A percentile compares a stretch with the other conserved stretches of the same genome.
Evolutionary conservation across 139 green algal genomes (phyloP).

Genomic region (Chlamydomonas schloesseri): DNA sequence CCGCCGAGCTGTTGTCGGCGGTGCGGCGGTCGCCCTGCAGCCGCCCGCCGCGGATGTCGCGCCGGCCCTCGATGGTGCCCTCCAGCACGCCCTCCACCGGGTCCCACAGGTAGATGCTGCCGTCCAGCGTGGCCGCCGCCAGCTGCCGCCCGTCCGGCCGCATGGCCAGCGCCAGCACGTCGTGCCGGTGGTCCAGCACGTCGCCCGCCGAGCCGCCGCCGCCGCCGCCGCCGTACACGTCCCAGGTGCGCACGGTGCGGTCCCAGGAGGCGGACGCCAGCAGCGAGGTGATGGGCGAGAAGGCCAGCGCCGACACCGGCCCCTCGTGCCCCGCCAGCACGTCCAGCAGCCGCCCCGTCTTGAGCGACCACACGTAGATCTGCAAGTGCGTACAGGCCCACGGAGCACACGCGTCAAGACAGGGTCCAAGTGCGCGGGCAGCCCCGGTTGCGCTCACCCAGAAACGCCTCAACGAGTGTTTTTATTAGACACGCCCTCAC

Average conservation of each 20-base stretch:
- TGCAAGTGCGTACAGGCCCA: conserved; percentile 48
- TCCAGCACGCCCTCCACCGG: conserved; percentile 79
- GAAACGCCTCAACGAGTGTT: too few relatives aligned
- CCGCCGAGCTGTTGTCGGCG: conserved; percentile 75
- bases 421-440: too few relatives aligned
- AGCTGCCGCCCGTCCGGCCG: conserved; percentile 92
- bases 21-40: conserved; percentile 77
- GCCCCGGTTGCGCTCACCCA: too few relatives aligned
- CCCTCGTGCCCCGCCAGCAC: conserved; percentile 93
- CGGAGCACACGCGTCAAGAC: too few relatives aligned
- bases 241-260: conserved; percentile 85
- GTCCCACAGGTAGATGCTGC: conserved; percentile 95
- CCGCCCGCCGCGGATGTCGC: conserved; percentile 90
- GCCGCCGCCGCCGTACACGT: conserved; percentile 80
- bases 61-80: conserved; percentile 85
- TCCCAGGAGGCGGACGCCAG: conserved; percentile 94
- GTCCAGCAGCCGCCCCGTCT: conserved; percentile 93
- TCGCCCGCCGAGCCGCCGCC: conserved; percentile 68
- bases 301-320: conserved; percentile 86
- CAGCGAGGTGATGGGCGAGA: conserved; percentile 77
- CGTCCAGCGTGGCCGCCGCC: conserved; percentile 90
- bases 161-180: conserved; percentile 91
- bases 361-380: conserved; percentile 95
- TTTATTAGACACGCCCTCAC: too few relatives aligned
- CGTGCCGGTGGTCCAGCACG: conserved; percentile 88